A percentile compares a stretch with the other conserved stretches of the same genome.
phyloP scores from a whole-genome alignment of 495 filamentous ascomycete genomes.

The Xylaria curta region DNA sequence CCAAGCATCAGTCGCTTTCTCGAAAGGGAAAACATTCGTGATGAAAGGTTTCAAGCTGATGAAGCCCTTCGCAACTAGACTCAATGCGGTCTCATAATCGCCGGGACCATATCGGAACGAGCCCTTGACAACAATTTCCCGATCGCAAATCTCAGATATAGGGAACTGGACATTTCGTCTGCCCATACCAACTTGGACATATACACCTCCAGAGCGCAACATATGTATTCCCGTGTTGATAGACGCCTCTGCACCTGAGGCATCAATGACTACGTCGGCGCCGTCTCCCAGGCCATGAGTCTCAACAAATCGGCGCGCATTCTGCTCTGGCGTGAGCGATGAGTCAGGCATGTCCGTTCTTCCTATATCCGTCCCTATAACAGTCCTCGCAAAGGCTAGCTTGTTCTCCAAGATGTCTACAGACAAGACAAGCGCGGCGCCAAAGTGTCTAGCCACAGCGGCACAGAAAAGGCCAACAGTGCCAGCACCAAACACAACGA shows the following conservation, averaged over 20 bases:
- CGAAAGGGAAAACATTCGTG: slow-evolving; percentile 69
- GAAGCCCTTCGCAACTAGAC: slow-evolving; percentile 63
- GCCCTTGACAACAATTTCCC: slow-evolving; percentile 77
- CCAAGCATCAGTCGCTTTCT: slow-evolving; percentile 75
- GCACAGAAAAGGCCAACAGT: slow-evolving; percentile 79
- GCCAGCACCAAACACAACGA: slow-evolving; percentile 82
- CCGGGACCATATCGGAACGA: slow-evolving; percentile 79
- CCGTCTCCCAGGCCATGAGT: slow-evolving; percentile 60
- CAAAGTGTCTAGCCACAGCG: slow-evolving; percentile 74
- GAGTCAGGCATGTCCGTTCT: slow-evolving; percentile 63
- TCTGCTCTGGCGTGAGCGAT: slow-evolving; percentile 63
- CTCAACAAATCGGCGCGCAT: slow-evolving; percentile 54
- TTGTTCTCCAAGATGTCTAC: slow-evolving; percentile 74
- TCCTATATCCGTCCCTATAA: slow-evolving; percentile 60
- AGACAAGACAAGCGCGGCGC: slow-evolving; percentile 69
- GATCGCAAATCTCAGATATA: slow-evolving; percentile 74
- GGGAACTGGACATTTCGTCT: slow-evolving; percentile 74
- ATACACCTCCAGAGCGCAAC: slow-evolving; percentile 70
- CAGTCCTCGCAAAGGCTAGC: slow-evolving; percentile 68
- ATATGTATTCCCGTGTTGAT: slow-evolving; percentile 74
- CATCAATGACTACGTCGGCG: slow-evolving; percentile 78
- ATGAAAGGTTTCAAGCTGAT: slow-evolving; percentile 73
- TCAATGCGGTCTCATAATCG: slow-evolving; percentile 75
- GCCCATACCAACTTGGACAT: slow-evolving; percentile 83
- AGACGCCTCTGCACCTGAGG: slow-evolving; percentile 73